These are phyloP conservation scores for Coffea eugenioides DNA, from an alignment of 257 asterid genomes.

Conservation along the genomic window DNA sequence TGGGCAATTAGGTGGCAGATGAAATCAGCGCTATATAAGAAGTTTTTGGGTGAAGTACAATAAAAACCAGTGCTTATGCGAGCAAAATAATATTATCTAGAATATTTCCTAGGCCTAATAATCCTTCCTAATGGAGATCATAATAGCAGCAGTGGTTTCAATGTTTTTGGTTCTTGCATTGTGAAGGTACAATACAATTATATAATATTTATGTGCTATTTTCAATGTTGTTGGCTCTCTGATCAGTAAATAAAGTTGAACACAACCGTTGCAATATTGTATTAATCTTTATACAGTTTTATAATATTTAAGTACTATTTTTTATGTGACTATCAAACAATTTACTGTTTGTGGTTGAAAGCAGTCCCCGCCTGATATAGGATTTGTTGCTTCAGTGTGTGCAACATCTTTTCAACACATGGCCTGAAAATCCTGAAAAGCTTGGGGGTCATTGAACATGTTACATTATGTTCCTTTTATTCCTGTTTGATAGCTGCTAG, in stretches of 20 bases:
- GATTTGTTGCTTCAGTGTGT: neutral
- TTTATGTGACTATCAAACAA: neutral
- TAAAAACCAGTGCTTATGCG: too few species aligned
- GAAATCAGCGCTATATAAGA: conserved; percentile 18
- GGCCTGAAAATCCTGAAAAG: neutral
- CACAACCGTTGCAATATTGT: neutral
- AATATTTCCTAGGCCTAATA: neutral
- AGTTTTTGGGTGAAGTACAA: neutral
- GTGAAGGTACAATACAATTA: neutral
- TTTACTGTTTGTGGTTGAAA: too few species aligned
- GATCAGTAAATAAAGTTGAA: neutral
- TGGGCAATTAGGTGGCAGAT: conserved; percentile 19
- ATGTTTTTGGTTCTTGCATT: too few species aligned
- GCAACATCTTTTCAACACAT: neutral
- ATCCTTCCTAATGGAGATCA: neutral
- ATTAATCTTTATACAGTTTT: neutral
- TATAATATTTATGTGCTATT: neutral
- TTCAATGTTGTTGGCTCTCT: neutral
- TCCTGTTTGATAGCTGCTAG: neutral
- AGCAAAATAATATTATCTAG: neutral
- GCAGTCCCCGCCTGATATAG: neutral
- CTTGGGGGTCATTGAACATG: neutral
- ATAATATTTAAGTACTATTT: neutral
- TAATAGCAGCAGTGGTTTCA: neutral
- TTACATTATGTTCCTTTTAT: neutral